Conservation (phyloP, 192 early-diverging fungal species). For the Pecoramyces ruminantium region DNA sequence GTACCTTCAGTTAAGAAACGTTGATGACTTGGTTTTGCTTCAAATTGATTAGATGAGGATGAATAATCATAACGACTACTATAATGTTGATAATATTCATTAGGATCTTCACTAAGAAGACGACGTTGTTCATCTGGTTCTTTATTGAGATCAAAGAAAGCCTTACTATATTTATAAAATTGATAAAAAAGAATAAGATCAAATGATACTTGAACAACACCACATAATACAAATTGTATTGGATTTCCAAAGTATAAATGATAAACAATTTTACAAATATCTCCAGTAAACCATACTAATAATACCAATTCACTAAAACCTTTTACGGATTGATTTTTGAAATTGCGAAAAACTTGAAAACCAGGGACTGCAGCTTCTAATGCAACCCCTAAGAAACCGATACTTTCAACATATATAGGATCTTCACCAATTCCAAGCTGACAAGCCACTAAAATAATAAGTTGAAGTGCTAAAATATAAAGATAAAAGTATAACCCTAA, state of each 20-base stretch:
- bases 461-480: background rate
- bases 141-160: background rate
- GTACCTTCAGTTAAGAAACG: background rate
- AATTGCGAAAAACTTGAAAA: background rate
- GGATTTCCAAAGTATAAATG: background rate
- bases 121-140: background rate
- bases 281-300: background rate
- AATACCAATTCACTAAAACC: background rate
- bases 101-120: background rate
- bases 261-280: background rate
- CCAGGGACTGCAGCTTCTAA: background rate
- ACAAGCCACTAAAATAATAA: background rate
- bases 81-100: background rate
- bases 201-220: background rate
- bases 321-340: background rate
- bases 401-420: background rate
- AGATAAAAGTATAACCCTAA: background rate
- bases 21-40: background rate
- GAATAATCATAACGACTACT: background rate
- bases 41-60: background rate
- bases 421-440: background rate
- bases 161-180: background rate
- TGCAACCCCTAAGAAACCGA: background rate
- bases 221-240: background rate
- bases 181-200: background rate